Percentiles rank a stretch among this genome's conserved stretches.
Evolutionary conservation across 2,329 filamentous ascomycete species (phyloP).

Genomic region (Ilyonectria sp.): DNA sequence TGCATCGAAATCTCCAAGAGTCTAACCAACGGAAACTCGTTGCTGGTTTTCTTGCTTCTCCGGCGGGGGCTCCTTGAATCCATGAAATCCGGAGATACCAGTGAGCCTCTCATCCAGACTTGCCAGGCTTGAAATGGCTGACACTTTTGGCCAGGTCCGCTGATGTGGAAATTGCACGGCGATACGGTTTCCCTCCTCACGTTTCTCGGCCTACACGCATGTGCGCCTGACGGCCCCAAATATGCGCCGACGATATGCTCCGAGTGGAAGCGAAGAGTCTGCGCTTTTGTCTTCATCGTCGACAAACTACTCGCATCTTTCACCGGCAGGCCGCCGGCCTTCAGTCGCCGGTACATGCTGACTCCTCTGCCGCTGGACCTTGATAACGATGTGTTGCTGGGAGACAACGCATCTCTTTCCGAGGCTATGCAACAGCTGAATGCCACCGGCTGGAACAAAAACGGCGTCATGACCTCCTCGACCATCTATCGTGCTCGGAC

Average conservation of each 20-base stretch:
- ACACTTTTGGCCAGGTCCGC: background rate
- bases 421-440: slow-evolving; percentile 45
- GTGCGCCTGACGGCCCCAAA: background rate
- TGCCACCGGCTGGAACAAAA: slow-evolving; percentile 56
- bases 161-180: slow-evolving; percentile 13
- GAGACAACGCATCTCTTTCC: background rate
- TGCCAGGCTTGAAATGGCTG: too few relatives aligned
- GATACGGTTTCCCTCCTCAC: slow-evolving; percentile 15
- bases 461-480: slow-evolving; percentile 47
- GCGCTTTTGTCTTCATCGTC: slow-evolving; percentile 8
- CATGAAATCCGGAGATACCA: slow-evolving; percentile 7
- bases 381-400: slow-evolving; percentile 53
- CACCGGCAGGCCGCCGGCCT: slow-evolving; percentile 16
- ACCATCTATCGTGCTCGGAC: slow-evolving; percentile 49
- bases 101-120: background rate
- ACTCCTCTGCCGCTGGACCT: slow-evolving; percentile 58
- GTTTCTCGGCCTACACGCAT: slow-evolving; percentile 16
- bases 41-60: too few relatives aligned
- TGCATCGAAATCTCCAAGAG: too few relatives aligned
- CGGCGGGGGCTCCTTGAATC: background rate
- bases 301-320: slow-evolving; percentile 20
- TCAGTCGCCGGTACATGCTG: slow-evolving; percentile 54
- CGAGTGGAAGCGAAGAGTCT: slow-evolving; percentile 14
- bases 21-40: too few relatives aligned
- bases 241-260: slow-evolving; percentile 19